Evolutionary conservation across 1,284 basidiomycete species (phyloP), one percentile per base, ranked within the genome.

Genomic region (Tilletia caries): DNA sequence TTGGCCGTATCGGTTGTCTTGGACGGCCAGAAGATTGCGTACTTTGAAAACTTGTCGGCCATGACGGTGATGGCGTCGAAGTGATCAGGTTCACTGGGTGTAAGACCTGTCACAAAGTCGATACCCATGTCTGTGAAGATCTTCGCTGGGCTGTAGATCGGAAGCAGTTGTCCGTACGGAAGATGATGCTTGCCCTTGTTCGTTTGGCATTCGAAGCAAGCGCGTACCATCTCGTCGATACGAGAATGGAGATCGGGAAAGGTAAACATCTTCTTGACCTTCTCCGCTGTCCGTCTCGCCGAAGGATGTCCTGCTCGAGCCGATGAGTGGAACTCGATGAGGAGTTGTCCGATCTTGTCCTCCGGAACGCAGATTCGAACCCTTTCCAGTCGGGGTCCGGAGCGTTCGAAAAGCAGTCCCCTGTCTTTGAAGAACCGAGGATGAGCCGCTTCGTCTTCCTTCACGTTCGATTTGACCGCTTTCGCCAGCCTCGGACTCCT

Each of bases 21-120:
- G 3, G 41, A 23, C 12, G 62, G 33, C 18, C 13, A 27, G 23
- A 33, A 64, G 41, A 27, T 20, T 20, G 62, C 32, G 32, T 12
- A 25, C 62, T 64, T 64, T 15, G 29, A 37, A n/a, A 64, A 43
- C 33, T 33, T 34, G 62, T 64, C 62, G 8, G 41, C 18, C 12
- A 64, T 34, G 32, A 43, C 23, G 8, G 32, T n/a, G 62, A 64
- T 44, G 62, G 43, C 37, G 27, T 64, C 62, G 34, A 64, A 64
- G 27, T 41, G 5, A 41, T 41, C 62, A 29, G 23, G 18, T 60
- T 34, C 10, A 50, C 46, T 50, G 4, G 46, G 15, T 5, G 46
- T 18, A 4, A 50, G 3, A 18, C 46, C 46, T 25, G 46, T 50
- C 6, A 50, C 23, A 18, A 50, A 50, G 46, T 50, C 46, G 5